These are phyloP conservation scores for Fusarium pseudoanthophilum DNA, from an alignment of 2,329 filamentous ascomycete species.

Conservation along the genomic window DNA sequence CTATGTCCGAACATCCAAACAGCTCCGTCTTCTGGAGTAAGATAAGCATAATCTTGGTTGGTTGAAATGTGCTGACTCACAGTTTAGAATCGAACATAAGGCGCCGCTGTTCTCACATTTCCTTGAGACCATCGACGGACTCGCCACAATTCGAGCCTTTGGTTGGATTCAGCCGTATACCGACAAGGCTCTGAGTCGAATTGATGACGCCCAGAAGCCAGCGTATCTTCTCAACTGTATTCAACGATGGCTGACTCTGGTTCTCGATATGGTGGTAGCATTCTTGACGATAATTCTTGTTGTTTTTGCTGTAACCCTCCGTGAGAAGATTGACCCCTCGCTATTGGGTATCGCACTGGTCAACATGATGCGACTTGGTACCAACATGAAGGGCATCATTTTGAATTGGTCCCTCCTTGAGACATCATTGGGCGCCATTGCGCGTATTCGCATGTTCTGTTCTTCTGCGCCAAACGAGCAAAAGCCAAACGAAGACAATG, in stretches of 20 bases:
- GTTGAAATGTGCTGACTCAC: not conserved
- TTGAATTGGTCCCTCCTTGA: slow-evolving; percentile 46
- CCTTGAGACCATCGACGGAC: slow-evolving; percentile 47
- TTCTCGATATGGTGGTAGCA: slow-evolving; percentile 63
- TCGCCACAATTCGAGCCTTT: slow-evolving; percentile 53
- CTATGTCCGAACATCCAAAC: slow-evolving; percentile 66
- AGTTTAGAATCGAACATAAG: slow-evolving; percentile 47
- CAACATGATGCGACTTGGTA: slow-evolving; percentile 47
- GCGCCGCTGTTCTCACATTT: slow-evolving; percentile 50
- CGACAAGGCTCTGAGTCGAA: slow-evolving; percentile 49
- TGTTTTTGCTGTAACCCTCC: slow-evolving; percentile 52
- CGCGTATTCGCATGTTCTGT: slow-evolving; percentile 44
- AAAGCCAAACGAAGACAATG: slow-evolving; percentile 20
- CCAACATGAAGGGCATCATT: slow-evolving; percentile 45
- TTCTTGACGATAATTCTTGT: slow-evolving; percentile 54
- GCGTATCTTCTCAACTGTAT: slow-evolving; percentile 63
- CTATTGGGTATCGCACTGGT: slow-evolving; percentile 52
- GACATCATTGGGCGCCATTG: slow-evolving; percentile 46
- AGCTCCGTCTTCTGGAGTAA: slow-evolving; percentile 62
- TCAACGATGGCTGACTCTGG: slow-evolving; percentile 64
- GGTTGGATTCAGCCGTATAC: slow-evolving; percentile 52
- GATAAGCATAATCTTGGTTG: not conserved
- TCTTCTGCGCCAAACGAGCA: slow-evolving; percentile 43
- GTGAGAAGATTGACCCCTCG: slow-evolving; percentile 46
- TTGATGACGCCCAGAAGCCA: slow-evolving; percentile 62